A percentile compares a stretch with the other conserved stretches of the same genome.
Evolutionary conservation across 345 rosid genomes (phyloP).

Genomic region (Lepidium africanum): DNA sequence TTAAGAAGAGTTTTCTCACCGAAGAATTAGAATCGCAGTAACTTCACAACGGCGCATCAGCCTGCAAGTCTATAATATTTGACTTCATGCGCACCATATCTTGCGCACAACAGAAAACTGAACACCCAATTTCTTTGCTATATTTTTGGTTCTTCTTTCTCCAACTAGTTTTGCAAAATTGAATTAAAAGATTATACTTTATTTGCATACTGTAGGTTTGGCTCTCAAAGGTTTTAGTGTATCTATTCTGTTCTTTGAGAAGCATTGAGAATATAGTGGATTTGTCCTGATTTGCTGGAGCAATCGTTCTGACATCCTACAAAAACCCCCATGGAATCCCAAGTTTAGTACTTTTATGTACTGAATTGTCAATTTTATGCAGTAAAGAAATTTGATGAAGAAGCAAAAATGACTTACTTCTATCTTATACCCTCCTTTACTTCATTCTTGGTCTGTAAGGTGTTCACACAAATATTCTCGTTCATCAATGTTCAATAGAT

Average conservation of each 20-base stretch:
- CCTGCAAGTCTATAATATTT: conserved; percentile 59
- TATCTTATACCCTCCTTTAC: too few species aligned
- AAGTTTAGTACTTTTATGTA: too few species aligned
- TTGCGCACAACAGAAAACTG: conserved; percentile 19
- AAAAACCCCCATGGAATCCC: too few species aligned
- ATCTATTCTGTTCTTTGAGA: conserved; percentile 46
- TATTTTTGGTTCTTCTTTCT: neutral
- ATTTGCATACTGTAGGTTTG: conserved; percentile 49
- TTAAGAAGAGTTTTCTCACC: conserved; percentile 34
- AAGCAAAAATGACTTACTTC: too few species aligned
- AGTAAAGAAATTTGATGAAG: too few species aligned
- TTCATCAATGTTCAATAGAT: too few species aligned
- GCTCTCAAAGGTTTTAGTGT: conserved; percentile 31
- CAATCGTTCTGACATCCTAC: conserved; percentile 19
- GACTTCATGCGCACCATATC: conserved; percentile 27
- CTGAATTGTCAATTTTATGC: too few species aligned
- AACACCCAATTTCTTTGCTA: neutral
- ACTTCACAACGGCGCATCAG: conserved; percentile 84
- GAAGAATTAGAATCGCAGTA: conserved; percentile 93
- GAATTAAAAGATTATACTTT: neutral
- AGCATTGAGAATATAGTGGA: conserved; percentile 98
- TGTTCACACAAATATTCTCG: too few species aligned
- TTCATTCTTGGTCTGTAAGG: too few species aligned
- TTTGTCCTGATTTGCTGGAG: conserved; percentile 69
- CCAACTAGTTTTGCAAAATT: neutral